phyloP scores from a whole-genome alignment of 257 asterid species.

The Buddleja alternifolia region DNA sequence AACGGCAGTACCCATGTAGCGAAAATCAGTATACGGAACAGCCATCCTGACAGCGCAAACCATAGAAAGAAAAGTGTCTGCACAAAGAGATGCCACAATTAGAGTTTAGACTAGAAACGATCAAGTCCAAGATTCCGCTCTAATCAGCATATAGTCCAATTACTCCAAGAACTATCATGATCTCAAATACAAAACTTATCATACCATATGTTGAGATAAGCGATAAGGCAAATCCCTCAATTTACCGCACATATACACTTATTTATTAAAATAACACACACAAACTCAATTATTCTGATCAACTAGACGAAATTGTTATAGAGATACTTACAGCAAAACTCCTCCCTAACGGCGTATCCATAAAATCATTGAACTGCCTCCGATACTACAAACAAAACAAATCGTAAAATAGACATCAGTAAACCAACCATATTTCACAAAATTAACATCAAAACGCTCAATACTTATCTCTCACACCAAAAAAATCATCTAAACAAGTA shows the following conservation, averaged over 20 bases:
- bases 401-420: slow-evolving; percentile 7
- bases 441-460: slow-evolving; percentile 11
- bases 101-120: slow-evolving; percentile 3
- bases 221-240: too few species aligned
- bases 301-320: background rate
- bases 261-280: background rate
- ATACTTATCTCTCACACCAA: slow-evolving; percentile 3
- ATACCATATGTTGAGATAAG: too few species aligned
- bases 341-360: slow-evolving; percentile 85
- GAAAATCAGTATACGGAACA: slow-evolving; percentile 75
- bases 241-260: too few species aligned
- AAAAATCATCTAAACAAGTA: slow-evolving; percentile 1
- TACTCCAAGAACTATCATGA: background rate
- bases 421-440: background rate
- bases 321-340: slow-evolving; percentile 71
- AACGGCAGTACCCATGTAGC: slow-evolving; percentile 91
- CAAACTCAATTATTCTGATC: background rate
- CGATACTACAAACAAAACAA: slow-evolving; percentile 68
- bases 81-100: slow-evolving; percentile 31
- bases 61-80: slow-evolving; percentile 95
- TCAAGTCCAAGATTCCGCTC: too few species aligned
- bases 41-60: slow-evolving; percentile 99
- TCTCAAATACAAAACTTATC: background rate
- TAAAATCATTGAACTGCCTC: slow-evolving; percentile 71
- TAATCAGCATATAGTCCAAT: slow-evolving; percentile 18